Conservation (phyloP, 164 flowering plant genomes). For the Pachysandra terminalis region DNA sequence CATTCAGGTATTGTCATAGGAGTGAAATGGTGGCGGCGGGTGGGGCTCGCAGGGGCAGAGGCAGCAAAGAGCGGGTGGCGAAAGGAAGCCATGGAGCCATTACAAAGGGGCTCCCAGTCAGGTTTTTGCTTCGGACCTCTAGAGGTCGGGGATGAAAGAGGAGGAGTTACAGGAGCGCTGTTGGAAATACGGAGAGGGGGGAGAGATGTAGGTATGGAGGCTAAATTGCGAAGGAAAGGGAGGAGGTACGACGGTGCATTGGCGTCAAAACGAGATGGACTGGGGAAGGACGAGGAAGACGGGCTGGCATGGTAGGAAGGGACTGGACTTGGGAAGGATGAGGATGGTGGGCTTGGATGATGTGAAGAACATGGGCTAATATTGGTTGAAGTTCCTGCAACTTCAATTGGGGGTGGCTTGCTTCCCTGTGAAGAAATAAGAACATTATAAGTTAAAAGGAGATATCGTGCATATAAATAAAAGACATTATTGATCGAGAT, state of each 20-base stretch:
- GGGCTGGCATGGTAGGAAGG: constrained; percentile 93
- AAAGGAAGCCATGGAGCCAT: constrained; percentile 27
- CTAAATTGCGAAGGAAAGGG: constrained; percentile 66
- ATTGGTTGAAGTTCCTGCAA: constrained; percentile 53
- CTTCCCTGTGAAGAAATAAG: constrained; percentile 48
- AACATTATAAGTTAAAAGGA: neutral
- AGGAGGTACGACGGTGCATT: constrained; percentile 60
- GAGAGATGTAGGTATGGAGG: constrained; percentile 60
- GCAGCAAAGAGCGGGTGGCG: constrained; percentile 66
- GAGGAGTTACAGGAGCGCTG: constrained; percentile 96
- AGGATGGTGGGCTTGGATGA: constrained; percentile 79
- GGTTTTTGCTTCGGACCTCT: constrained; percentile 55
- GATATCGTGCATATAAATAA: no score
- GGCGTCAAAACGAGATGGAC: constrained; percentile 68
- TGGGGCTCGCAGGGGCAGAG: constrained; percentile 93
- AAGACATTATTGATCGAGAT: no score
- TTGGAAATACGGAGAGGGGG: constrained; percentile 86
- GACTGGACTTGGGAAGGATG: constrained; percentile 67
- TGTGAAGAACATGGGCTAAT: constrained; percentile 69
- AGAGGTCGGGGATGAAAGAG: constrained; percentile 81
- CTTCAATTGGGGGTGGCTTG: constrained; percentile 48
- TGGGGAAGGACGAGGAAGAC: constrained; percentile 71
- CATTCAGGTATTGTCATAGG: constrained; percentile 79
- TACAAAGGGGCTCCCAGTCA: constrained; percentile 56
- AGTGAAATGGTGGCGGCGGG: constrained; percentile 45